A percentile compares a stretch with the other conserved stretches of the same genome.
These are phyloP conservation scores for Eucalyptus decipiens DNA, from an alignment of 345 rosid genomes.

Conservation along the genomic window DNA sequence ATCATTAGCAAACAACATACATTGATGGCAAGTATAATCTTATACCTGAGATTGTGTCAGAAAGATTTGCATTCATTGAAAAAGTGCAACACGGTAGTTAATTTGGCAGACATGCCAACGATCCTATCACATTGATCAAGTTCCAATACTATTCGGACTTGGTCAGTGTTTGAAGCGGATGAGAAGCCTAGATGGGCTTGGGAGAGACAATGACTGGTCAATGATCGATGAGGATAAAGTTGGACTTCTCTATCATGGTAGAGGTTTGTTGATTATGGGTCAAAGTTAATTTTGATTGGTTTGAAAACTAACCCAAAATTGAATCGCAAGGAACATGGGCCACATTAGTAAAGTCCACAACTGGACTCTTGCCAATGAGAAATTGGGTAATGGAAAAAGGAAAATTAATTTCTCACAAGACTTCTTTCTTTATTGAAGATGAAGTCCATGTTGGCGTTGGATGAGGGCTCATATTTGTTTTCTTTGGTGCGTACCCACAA, in stretches of 20 bases:
- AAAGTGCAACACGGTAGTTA: not conserved
- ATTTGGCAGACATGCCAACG: not conserved
- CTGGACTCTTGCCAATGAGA: not conserved
- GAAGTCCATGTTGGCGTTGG: not conserved
- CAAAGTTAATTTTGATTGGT: not conserved
- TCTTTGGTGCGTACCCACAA: too few relatives aligned
- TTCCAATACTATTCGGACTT: not conserved
- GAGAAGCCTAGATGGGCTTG: not conserved
- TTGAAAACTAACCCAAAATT: not conserved
- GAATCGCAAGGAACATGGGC: not conserved
- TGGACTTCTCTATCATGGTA: not conserved
- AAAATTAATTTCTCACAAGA: not conserved
- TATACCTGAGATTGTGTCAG: not conserved
- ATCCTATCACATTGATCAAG: not conserved
- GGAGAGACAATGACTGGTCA: not conserved
- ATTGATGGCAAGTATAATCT: not conserved
- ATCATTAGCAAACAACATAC: not conserved
- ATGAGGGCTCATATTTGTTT: too few relatives aligned
- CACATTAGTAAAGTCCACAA: not conserved
- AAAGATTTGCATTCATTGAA: not conserved
- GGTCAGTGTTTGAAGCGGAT: not conserved
- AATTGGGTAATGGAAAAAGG: not conserved
- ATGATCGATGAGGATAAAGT: not conserved
- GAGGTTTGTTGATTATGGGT: not conserved
- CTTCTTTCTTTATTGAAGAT: not conserved